Conservation (phyloP, 345 rosid species). For the Pistacia vera region DNA sequence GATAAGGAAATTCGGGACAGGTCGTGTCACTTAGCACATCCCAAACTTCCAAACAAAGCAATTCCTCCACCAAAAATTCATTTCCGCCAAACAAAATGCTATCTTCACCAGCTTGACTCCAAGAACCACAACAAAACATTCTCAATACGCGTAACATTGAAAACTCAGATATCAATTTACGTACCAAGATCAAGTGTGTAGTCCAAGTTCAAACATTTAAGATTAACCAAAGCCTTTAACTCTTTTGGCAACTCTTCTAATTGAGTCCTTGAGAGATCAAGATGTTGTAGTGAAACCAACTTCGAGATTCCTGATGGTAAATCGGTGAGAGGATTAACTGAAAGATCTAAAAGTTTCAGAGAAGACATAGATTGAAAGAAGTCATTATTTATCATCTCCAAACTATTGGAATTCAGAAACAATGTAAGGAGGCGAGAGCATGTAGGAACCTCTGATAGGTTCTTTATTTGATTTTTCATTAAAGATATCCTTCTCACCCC, state of each 20-base stretch:
- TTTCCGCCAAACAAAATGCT: too few relatives aligned
- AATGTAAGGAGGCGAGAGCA: not conserved
- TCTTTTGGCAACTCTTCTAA: not conserved
- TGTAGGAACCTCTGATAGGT: not conserved
- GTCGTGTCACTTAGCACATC: not conserved
- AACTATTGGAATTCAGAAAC: not conserved
- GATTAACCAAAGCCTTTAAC: not conserved
- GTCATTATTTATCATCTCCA: not conserved
- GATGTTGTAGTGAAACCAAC: not conserved
- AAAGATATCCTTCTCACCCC: not conserved
- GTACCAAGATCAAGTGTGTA: not conserved
- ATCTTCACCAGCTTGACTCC: too few relatives aligned
- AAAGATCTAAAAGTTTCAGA: slow-evolving; percentile 11
- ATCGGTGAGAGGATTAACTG: not conserved
- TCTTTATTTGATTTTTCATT: slow-evolving; percentile 1
- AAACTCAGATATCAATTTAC: not conserved
- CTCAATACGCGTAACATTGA: not conserved
- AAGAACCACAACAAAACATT: not conserved
- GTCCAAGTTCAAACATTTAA: not conserved
- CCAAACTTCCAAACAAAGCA: not conserved
- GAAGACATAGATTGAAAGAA: not conserved
- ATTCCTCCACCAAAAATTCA: not conserved
- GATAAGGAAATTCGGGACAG: too few relatives aligned
- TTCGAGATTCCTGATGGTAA: not conserved
- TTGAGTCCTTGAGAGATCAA: slow-evolving; percentile 10